Evolutionary conservation across 164 flowering plant genomes (phyloP), one percentile per base, ranked within the genome.

Genomic region (Tetracentron sinense): DNA sequence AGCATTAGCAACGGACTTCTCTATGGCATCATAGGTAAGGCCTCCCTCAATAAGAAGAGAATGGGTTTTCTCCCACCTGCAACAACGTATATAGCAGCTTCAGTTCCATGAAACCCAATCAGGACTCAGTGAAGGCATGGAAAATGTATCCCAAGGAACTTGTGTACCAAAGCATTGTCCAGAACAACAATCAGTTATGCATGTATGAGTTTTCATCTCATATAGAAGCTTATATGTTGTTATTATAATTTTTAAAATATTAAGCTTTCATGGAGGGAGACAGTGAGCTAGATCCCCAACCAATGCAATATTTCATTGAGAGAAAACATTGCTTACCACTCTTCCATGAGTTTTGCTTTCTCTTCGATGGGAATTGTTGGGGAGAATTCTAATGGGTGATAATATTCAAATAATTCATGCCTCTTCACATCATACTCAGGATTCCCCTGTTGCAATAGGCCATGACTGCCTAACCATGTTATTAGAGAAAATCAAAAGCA

Each of bases 1-100:
- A 11, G 97, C 77, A 70, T 77, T 73, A 27, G 85, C 82, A 60
- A 94, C 97, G 27, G 96, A 94, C 26, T 68, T 76, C 70, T 68
- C 79, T 67, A 94, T 91, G 20, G 81, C 83, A 80, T 79, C 85
- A 75, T 70, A 86, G 26, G 87, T 81, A 54, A 93, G 89, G 23
- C 98, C 98, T 64, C 98, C 98, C 68, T 90, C 96, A 61, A 93
- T 71, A 30, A 93, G 92, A 77, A 93, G 91, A 53, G 60, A 72
- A 77, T 93, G 98, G 6, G 94, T 81, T 70, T 85, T 93, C 56
- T 74, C 94, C 98, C 98, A 93, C 98, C 98, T 89, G 76, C 67
- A 64, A 27, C 1, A 27, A 20, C 53, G 17, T 58, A 59, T 55
- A 17, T 38, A 47, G 31, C 20, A 59, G 21, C 48, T 58, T 61